Evolutionary conservation across 176 grass and related monocot genomes (phyloP), one percentile per base, ranked within the genome.

Genomic region (Musa beccarii): DNA sequence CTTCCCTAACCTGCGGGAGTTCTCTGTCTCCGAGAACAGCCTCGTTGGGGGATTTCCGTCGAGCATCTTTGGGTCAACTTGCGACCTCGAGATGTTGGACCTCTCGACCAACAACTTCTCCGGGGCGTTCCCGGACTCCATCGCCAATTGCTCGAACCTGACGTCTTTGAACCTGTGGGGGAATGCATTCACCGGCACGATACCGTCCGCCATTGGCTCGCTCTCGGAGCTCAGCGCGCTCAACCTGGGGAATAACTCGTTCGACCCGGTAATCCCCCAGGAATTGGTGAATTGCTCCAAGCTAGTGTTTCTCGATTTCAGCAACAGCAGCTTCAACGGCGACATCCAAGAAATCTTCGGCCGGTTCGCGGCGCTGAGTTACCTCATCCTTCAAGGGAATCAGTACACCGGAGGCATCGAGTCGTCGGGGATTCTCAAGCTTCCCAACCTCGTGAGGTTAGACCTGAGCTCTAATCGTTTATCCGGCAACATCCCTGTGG

Each of bases 401-500:
- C 54, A 52, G 11, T 98, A 98, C 72, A 81, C 84, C 24, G 79
- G 80, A 2, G 95, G 95, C 53, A 89, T 98, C 71, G 82, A 79
- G 49, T 22, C 26, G 26, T 98, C 95, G n/a, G 88, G 90, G 16
- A 84, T 98, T 22, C 87, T 98, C 71, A 77, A 29, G 64, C 79
- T 93, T 15, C 80, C 90, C 2, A 9, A 68, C 68, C 78, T 98
- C 1, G 22, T 72, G 10, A 85, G 84, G 69, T 82, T 98, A 52
- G 95, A 98, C 71, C 84, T 98, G 74, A 93, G 90, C 78, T 84
- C 24, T 72, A 98, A 98, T 71, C 8, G 59, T 9, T 91, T 98
- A 70, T 68, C 73, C 22, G 90, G 95, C 1, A 53, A 72, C 11
- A 75, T 98, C 49, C 88, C 94, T 16, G 9, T 49, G 0, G 54